These are phyloP conservation scores for Arxiozyma slooffiae DNA, from an alignment of 1,139 yeast genomes.

Conservation along the genomic window DNA sequence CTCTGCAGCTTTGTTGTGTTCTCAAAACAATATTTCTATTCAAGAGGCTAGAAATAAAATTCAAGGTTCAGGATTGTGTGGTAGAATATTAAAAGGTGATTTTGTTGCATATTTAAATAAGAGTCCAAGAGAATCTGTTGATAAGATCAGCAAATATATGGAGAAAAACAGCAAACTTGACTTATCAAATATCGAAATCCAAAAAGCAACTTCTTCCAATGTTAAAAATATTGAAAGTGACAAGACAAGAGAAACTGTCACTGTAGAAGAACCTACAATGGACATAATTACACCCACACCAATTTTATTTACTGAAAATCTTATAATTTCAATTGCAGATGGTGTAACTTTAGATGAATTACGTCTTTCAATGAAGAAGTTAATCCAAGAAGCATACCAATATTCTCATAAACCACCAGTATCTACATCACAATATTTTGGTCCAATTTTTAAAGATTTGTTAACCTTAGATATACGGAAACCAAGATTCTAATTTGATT, in stretches of 20 bases:
- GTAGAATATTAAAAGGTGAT: constrained; percentile 83
- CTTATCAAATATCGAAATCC: constrained; percentile 51
- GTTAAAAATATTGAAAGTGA: constrained; percentile 21
- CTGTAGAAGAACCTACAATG: neutral
- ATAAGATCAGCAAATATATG: constrained; percentile 46
- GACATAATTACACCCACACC: constrained; percentile 25
- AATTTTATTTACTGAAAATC: constrained; percentile 15
- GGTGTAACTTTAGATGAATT: constrained; percentile 13
- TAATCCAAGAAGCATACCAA: constrained; percentile 19
- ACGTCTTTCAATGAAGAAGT: constrained; percentile 14
- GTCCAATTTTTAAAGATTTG: constrained; percentile 58
- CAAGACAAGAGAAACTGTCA: constrained; percentile 6
- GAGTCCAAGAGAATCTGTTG: constrained; percentile 48
- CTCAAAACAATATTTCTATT: constrained; percentile 48
- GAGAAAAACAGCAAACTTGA: constrained; percentile 59
- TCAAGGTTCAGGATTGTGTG: constrained; percentile 80
- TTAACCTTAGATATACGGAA: constrained; percentile 48
- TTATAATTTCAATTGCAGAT: constrained; percentile 14
- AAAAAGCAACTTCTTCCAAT: neutral
- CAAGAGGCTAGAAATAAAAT: constrained; percentile 65
- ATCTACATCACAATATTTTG: constrained; percentile 40
- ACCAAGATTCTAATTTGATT: constrained; percentile 45
- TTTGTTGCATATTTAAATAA: constrained; percentile 74
- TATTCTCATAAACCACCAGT: constrained; percentile 18
- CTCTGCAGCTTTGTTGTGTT: constrained; percentile 62